These are phyloP conservation scores for Russula sp. DNA, from an alignment of 768 basidiomycete species.

Conservation along the genomic window DNA sequence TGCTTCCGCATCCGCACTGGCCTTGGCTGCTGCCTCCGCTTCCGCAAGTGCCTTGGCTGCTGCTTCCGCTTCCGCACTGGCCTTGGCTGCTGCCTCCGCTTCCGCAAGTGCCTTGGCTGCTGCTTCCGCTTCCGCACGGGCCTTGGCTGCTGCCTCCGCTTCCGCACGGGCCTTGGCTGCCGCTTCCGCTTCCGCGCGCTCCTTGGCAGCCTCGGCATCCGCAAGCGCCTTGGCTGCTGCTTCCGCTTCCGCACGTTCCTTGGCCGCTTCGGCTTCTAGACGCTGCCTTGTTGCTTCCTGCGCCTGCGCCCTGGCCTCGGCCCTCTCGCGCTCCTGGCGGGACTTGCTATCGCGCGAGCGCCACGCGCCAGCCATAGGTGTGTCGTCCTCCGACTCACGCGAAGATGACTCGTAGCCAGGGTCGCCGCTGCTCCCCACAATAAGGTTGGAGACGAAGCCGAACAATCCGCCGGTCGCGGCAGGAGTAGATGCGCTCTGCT, in stretches of 20 bases:
- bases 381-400: conserved; percentile 14
- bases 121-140: neutral
- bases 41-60: neutral
- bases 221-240: neutral
- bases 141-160: neutral
- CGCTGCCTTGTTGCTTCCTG: conserved; percentile 4
- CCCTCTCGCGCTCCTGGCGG: conserved; percentile 13
- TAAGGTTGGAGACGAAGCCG: conserved; percentile 1
- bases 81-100: neutral
- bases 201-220: neutral
- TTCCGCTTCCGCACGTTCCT: conserved; percentile 2
- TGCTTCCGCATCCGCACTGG: neutral
- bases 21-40: neutral
- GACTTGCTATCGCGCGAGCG: conserved; percentile 2
- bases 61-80: neutral
- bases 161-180: neutral
- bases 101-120: neutral
- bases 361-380: conserved; percentile 13
- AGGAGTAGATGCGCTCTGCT: conserved; percentile 9
- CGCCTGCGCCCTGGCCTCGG: conserved; percentile 1
- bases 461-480: neutral
- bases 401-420: conserved; percentile 17
- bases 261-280: conserved; percentile 8
- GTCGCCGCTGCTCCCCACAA: neutral
- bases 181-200: neutral